A percentile compares a stretch with the other conserved stretches of the same genome.
Evolutionary conservation across 441 rosid genomes (phyloP).

Genomic region (Hura crepitans): DNA sequence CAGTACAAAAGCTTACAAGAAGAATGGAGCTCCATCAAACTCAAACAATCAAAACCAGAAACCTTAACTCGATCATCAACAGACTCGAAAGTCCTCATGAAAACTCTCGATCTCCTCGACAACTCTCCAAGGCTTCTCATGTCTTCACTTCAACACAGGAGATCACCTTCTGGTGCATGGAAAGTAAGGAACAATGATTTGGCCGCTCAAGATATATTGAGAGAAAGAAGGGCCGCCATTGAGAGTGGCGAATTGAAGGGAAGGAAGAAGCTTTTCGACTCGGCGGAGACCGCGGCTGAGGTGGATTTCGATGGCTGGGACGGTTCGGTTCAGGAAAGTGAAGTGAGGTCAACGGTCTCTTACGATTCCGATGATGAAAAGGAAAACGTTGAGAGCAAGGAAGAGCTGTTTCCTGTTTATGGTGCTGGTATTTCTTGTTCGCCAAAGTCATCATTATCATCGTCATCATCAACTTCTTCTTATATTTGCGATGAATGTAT

Average conservation of each 20-base stretch:
- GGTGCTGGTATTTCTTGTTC: conserved; percentile 8
- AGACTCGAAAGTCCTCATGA: conserved; percentile 23
- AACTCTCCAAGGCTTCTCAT: conserved; percentile 43
- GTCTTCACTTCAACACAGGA: conserved; percentile 36
- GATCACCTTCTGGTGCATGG: conserved; percentile 25
- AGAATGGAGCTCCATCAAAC: conserved; percentile 42
- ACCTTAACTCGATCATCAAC: conserved; percentile 24
- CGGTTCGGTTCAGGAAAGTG: conserved; percentile 25
- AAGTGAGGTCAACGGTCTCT: conserved; percentile 30
- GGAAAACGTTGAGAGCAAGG: conserved; percentile 13
- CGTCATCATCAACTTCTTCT: conserved; percentile 21
- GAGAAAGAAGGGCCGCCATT: conserved; percentile 43
- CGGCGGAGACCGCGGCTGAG: conserved; percentile 17
- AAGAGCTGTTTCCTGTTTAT: conserved; percentile 6
- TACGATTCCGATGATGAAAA: conserved; percentile 32
- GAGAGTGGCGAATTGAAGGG: conserved; percentile 47
- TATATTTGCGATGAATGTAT: conserved; percentile 13
- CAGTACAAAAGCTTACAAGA: conserved; percentile 29
- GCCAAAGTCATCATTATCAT: conserved; percentile 5
- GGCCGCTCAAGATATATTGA: conserved; percentile 30
- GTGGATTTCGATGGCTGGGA: conserved; percentile 19
- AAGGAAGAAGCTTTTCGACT: conserved; percentile 44
- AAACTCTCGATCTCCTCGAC: conserved; percentile 28
- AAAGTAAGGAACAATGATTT: conserved; percentile 38
- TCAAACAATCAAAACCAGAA: conserved; percentile 27